These are phyloP conservation scores for Herpotrichia juniperi DNA, from an alignment of 2,329 filamentous ascomycete genomes.

Conservation along the genomic window DNA sequence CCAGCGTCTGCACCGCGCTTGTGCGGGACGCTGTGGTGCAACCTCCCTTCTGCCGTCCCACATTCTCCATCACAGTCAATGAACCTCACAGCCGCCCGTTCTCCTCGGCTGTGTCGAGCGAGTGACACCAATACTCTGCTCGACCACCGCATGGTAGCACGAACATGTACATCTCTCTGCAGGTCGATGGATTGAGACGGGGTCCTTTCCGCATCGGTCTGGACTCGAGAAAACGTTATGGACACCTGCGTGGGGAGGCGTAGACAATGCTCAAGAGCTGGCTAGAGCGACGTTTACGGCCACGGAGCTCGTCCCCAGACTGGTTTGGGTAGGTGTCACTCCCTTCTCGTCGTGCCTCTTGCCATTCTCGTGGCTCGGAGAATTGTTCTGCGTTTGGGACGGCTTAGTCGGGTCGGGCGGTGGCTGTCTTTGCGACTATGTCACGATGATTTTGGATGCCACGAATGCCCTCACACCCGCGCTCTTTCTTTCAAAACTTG, in stretches of 20 bases:
- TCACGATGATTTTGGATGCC: not conserved
- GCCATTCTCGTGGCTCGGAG: not conserved
- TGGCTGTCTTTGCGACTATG: not conserved
- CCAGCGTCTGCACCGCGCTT: slow-evolving; percentile 1
- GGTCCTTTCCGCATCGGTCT: not conserved
- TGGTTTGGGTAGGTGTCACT: not conserved
- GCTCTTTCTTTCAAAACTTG: not conserved
- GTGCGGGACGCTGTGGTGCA: not conserved
- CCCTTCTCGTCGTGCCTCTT: not conserved
- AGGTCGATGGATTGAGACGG: not conserved
- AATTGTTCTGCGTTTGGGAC: not conserved
- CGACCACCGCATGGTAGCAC: slow-evolving; percentile 16
- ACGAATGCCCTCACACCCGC: not conserved
- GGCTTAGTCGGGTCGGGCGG: not conserved
- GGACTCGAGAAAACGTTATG: slow-evolving; percentile 4
- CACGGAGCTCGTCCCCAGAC: too few relatives aligned
- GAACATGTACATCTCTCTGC: not conserved
- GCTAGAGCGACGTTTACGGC: too few relatives aligned
- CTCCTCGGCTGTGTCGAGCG: not conserved
- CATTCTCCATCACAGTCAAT: slow-evolving; percentile 9
- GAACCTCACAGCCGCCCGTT: not conserved
- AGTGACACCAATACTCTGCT: slow-evolving; percentile 24
- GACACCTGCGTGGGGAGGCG: not conserved
- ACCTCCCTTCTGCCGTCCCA: slow-evolving; percentile 12
- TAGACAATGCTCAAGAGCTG: not conserved